phyloP scores from a whole-genome alignment of 1,284 basidiomycete genomes.

The Trichosporon inkin region DNA sequence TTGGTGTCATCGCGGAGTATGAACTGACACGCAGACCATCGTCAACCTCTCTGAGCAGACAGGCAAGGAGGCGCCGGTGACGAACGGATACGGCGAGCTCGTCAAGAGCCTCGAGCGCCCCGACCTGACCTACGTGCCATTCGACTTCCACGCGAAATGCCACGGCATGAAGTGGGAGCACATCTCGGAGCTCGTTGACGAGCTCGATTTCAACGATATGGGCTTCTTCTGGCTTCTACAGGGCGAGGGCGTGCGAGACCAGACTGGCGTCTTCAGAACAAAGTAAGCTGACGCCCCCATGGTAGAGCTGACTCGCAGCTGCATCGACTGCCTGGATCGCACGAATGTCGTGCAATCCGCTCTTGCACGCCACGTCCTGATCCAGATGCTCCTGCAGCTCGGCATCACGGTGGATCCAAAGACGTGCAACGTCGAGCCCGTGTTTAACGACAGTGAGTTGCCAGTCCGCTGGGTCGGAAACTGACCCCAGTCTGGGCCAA shows the following conservation, averaged over 20 bases:
- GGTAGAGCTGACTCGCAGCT: conserved; percentile 59
- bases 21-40: conserved; percentile 58
- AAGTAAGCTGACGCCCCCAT: conserved; percentile 33
- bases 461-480: not conserved
- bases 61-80: conserved; percentile 79
- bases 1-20: conserved; percentile 14
- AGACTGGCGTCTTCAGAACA: conserved; percentile 73
- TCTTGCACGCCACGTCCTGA: conserved; percentile 75
- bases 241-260: conserved; percentile 66
- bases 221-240: conserved; percentile 85
- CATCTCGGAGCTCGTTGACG: conserved; percentile 70
- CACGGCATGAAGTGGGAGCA: conserved; percentile 66
- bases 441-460: conserved; percentile 75
- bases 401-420: conserved; percentile 49
- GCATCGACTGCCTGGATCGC: conserved; percentile 84
- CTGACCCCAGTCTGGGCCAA: conserved; percentile 70
- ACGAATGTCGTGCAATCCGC: conserved; percentile 92
- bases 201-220: conserved; percentile 71
- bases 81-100: conserved; percentile 70
- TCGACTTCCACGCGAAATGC: conserved; percentile 86
- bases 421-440: conserved; percentile 60
- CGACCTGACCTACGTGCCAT: conserved; percentile 63
- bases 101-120: conserved; percentile 59
- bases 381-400: conserved; percentile 73
- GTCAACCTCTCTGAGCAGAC: conserved; percentile 86